Evolutionary conservation across 495 filamentous ascomycete genomes (phyloP), one percentile per base, ranked within the genome.

Genomic region (Aspergillus diversus): DNA sequence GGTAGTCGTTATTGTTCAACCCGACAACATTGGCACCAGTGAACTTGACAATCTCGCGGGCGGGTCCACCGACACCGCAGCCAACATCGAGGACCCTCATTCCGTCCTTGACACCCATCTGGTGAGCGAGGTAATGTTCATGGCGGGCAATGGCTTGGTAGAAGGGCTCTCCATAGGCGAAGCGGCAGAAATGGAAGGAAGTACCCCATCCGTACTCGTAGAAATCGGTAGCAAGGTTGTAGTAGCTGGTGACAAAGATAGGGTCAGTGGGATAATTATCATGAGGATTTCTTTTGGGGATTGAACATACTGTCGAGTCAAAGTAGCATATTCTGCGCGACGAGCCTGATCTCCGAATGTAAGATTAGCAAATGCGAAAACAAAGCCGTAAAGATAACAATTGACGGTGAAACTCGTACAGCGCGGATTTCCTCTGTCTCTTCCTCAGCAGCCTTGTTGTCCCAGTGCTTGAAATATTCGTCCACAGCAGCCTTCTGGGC

Each of bases 391-490:
- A 15, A 15, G 12, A 15, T 15, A 15, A 4, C 11, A 13, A 54
- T 34, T 54, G 33, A 16, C 16, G 15, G 35, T 35, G 33, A 3
- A 50, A 7, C 3, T 42, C 43, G 0, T 75, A 91, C 91, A 77
- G 91, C 90, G 68, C 95, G 87, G 63, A 83, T 88, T 59, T 86
- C 90, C 33, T 86, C 84, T 0, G 94, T 99, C 85, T 99, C 95
- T 31, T 84, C 82, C 47, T 82, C 86, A 43, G 80, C 91, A 59
- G 75, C 75, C 82, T 98, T 95, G 83, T 96, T 92, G 80, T 99
- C 95, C 90, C 94, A 99, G 78, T 97, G 96, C 87, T 97, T 99
- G 87, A 97, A 98, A 81, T 99, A 99, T 78, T 98, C 94, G 70
- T 97, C 93, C 37, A 96, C 86, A 54, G 95, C 94, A 53, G 91